Conservation (phyloP, 2,329 filamentous ascomycete species). For the Didymella sp. region DNA sequence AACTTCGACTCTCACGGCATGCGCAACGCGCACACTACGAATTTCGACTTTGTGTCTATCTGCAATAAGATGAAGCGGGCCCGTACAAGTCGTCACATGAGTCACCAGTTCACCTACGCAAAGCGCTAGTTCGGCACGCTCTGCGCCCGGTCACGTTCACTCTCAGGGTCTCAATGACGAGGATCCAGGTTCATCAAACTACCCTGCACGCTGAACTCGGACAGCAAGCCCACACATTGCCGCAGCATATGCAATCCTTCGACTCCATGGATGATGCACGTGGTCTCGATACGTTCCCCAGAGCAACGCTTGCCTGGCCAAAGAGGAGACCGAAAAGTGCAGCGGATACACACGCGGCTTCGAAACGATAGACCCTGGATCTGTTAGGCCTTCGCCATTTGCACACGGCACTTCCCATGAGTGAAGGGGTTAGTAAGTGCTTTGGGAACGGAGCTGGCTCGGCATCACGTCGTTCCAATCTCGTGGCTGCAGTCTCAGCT, state of each 20-base stretch:
- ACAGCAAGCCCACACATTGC: background rate
- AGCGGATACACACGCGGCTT: background rate
- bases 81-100: slow-evolving; percentile 1
- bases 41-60: background rate
- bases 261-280: slow-evolving; percentile 6
- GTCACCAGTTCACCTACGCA: background rate
- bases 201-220: background rate
- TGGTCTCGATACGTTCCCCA: background rate
- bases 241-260: background rate
- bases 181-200: slow-evolving; percentile 1
- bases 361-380: background rate
- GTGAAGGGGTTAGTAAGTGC: background rate
- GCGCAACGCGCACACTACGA: background rate
- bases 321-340: background rate
- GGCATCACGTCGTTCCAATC: slow-evolving; percentile 5
- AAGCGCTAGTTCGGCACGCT: background rate
- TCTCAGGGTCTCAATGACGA: background rate
- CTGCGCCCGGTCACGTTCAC: slow-evolving; percentile 1
- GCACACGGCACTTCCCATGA: background rate
- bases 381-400: background rate
- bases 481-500: background rate
- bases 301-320: slow-evolving; percentile 2
- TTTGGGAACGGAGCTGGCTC: background rate
- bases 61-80: slow-evolving; percentile 2
- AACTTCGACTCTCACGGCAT: background rate